Evolutionary conservation across 345 rosid species (phyloP), one percentile per base, ranked within the genome.

Genomic region (Arabidopsis arenosa): DNA sequence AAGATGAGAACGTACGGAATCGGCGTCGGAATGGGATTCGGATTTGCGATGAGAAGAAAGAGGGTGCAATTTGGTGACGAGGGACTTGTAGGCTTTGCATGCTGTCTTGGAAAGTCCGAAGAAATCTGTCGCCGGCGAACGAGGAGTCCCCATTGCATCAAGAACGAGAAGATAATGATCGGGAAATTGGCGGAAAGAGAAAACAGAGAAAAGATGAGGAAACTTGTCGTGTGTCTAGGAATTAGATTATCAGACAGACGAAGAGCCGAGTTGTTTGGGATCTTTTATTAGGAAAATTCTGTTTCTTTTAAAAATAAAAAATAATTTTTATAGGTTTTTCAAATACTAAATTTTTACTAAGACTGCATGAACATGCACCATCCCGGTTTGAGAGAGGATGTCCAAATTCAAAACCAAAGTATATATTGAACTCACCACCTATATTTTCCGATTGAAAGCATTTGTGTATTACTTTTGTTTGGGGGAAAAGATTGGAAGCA

Each of bases 1-100:
- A 18, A 8, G 32, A 70, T 3, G 7, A 17, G 0, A 23, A 43
- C 52, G n/a, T 76, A 76, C 83, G 36, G 68, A 63, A 74, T 58
- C 79, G 28, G 66, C 77, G 36, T 80, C 84, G 67, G 71, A 63
- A 33, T 47, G 75, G 13, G 83, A 74, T 9, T 80, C 85, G 41
- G 70, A 23, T 74, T 84, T 86, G 36, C 77, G 76, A 2, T 80
- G 65, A 26, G 77, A 77, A 78, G 80, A 80, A 30, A 66, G 75
- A 52, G 73, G 75, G 43, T 85, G 66, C 86, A 86, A 71, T 80
- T 81, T 90, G 65, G 67, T 72, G 72, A 85, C 82, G 55, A 90
- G 77, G 45, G 85, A 87, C 65, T 85, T 92, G 86, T 83, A 88
- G 0, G 87, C 89, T 80, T 81, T 91, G 66, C 85, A 81, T 69